These are phyloP conservation scores for Plantago elongata DNA, from an alignment of 257 asterid genomes.

Conservation along the genomic window DNA sequence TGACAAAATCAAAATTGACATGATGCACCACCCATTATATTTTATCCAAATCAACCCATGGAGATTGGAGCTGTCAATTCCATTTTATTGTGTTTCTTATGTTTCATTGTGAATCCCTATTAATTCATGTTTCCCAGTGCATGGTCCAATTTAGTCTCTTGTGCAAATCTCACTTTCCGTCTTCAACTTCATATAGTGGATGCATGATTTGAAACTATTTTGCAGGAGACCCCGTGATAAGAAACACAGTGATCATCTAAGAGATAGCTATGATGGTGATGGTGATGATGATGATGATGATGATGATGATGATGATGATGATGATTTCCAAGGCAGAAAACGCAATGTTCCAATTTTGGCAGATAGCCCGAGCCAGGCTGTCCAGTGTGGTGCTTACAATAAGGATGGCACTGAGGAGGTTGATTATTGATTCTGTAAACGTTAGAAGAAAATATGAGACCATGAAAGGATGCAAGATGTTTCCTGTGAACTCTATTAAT, in stretches of 20 bases:
- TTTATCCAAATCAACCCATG: too few relatives aligned
- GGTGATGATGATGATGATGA: too few relatives aligned
- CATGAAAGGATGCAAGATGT: neutral
- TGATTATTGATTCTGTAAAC: too few relatives aligned
- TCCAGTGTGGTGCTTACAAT: too few relatives aligned
- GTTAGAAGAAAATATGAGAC: too few relatives aligned
- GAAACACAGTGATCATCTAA: neutral
- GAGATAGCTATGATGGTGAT: too few relatives aligned
- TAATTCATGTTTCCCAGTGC: conserved; percentile 10
- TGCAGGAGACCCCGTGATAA: conserved; percentile 70
- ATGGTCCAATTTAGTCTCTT: neutral
- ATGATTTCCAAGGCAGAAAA: neutral
- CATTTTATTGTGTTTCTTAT: neutral
- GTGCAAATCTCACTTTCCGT: neutral
- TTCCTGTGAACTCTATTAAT: neutral
- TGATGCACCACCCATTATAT: too few relatives aligned
- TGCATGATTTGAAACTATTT: conserved; percentile 16
- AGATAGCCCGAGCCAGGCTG: too few relatives aligned
- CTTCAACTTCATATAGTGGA: conserved; percentile 5
- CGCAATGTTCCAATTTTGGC: too few relatives aligned
- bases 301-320: conserved; percentile 1
- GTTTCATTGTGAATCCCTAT: conserved; percentile 10
- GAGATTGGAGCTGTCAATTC: neutral
- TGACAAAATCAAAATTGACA: neutral
- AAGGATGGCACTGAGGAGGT: too few relatives aligned